Conservation (phyloP, 176 grass and related monocot genomes). For the Carex kokanica region DNA sequence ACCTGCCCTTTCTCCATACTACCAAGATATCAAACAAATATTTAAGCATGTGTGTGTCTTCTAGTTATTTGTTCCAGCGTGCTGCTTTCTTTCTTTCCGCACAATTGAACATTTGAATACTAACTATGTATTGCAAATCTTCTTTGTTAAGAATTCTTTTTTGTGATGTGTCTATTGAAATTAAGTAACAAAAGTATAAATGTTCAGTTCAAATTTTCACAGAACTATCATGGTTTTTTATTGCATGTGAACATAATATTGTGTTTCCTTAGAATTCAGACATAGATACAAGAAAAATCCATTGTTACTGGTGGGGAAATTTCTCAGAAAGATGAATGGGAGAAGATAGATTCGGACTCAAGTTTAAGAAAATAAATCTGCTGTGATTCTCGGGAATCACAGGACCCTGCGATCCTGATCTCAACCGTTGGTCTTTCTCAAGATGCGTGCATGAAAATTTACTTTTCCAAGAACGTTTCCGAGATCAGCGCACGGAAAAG, state of each 20-base stretch:
- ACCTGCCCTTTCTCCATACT: too few relatives aligned
- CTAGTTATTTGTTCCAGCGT: conserved; percentile 12
- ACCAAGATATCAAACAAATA: neutral
- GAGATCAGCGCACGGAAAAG: too few relatives aligned
- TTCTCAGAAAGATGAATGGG: neutral
- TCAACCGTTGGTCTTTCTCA: too few relatives aligned
- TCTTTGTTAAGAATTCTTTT: neutral
- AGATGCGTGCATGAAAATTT: too few relatives aligned
- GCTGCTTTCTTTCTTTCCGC: neutral
- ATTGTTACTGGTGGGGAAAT: neutral
- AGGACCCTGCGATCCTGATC: too few relatives aligned
- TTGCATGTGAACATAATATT: neutral
- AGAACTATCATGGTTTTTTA: neutral
- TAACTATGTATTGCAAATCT: neutral
- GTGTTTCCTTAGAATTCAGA: neutral
- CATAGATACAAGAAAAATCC: neutral
- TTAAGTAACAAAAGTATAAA: neutral
- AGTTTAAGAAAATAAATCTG: too few relatives aligned
- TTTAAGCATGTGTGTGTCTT: neutral
- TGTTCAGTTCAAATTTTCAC: neutral
- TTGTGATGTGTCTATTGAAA: neutral
- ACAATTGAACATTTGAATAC: neutral
- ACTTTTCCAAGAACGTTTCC: too few relatives aligned
- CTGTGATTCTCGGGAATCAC: too few relatives aligned
- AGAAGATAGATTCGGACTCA: too few relatives aligned